Base-by-base conservation (phyloP, 225 moss, liverwort and hornwort species). In the Pseudisothecium myosuroides region DNA sequence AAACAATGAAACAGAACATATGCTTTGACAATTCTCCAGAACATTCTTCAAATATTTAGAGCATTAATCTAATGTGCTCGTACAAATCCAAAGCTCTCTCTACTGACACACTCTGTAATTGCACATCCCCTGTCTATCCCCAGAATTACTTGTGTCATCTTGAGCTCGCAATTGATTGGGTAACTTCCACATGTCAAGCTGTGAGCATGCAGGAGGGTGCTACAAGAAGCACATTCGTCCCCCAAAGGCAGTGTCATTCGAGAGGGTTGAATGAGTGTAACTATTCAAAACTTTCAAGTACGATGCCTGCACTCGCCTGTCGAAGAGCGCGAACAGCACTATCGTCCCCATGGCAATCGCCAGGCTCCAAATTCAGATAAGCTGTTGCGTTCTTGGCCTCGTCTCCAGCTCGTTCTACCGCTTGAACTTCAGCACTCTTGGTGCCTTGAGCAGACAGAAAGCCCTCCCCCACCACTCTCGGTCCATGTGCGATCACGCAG, bases 321-420 rank as follows among this genome's bases (percentile, higher is more conserved):
- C 86, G 88, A 37, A 98, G 94, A 56, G 95, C 95, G 81, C 75
- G 89, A 56, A 97, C 91, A 34, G 97, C 98, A 86, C 95, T 93
- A 39, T 96, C 97, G 79, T 98, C 96, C 28, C 97, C 98, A 92
- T 98, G 94, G 68, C 96, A 98, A 86, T 97, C 98, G 34, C 96
- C 96, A 64, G 98, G 98, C 91, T 98, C 97, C 90, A 98, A 90
- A 92, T 98, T 98, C 90, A 98, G 88, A 83, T 96, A 98, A 11
- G 97, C 97, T 65, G 94, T 92, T 21, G 96, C 96, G 32, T 95
- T 93, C 52, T 88, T 90, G 17, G 97, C 94, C 76, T 83, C 79
- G 69, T 97, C 95, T 55, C 98, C 91, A 68, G 98, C 96, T 83
- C 92, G 90, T 91, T 95, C 95, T 49, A 96, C 96, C 11, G 97